Base-by-base conservation (phyloP, 345 rosid genomes). In the Heritiera fomes region DNA sequence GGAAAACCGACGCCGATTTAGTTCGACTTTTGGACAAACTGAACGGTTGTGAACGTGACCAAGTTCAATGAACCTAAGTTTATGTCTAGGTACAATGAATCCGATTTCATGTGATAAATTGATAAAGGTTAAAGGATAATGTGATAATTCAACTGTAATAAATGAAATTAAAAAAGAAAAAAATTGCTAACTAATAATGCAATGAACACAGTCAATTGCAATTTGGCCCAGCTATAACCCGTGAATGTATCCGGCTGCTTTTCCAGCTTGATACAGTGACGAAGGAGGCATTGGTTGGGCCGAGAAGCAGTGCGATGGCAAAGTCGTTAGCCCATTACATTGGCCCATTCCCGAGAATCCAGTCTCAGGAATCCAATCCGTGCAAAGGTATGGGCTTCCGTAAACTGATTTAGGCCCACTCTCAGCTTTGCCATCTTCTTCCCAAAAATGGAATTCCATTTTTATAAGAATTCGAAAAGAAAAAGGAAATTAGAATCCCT, bases 41-140 rank as follows among this genome's bases (percentile, higher is more conserved):
- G 40, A 61, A 3, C 7, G 0, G 4, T 2, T 6, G 10, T n/a
- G 55, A 32, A 47, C 8, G 1, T 47, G 53, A 2, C 75, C 75
- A 50, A 8, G 43, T 71, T 71, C 61, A 71, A 30, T 71, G 75
- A 50, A 71, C 28, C 40, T 13, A 47, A 7, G 28, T 6, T n/a
- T 6, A 49, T 72, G 77, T 34, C 84, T 80, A 73, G 75, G 61
- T 85, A 59, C 85, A 74, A 13, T 76, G 86, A 83, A 76, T 18
- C 30, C 52, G n/a, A 53, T 58, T n/a, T 8, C 13, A 6, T 55
- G 60, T 17, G 30, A 58, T 20, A 9, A 15, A 55, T 53, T 53
- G 20, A 53, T 55, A 18, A 46, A n/a, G 49, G 7, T 61, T 61
- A 30, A 61, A 61, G 6, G 40, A 61, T 10, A 61, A 61, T 11